These are phyloP conservation scores for Trametes pubescens DNA, from an alignment of 1,284 basidiomycete species.

Conservation along the genomic window DNA sequence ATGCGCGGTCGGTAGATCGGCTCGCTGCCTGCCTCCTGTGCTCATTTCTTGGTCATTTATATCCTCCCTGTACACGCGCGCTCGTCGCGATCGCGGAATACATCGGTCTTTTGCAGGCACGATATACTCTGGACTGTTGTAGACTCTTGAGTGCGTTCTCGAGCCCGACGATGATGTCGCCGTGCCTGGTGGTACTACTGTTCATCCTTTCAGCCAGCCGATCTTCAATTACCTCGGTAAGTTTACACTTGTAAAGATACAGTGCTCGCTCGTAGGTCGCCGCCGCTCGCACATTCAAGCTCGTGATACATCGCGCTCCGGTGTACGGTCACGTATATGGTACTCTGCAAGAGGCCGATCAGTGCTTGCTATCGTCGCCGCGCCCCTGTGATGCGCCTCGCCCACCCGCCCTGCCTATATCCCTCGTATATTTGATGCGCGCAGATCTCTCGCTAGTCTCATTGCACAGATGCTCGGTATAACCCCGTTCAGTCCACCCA, in stretches of 20 bases:
- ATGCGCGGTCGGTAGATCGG: neutral
- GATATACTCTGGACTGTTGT: neutral
- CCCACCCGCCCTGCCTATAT: neutral
- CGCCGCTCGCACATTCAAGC: neutral
- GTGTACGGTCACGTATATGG: no score
- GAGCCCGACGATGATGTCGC: neutral
- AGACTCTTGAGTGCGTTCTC: neutral
- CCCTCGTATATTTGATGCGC: conserved; percentile 12
- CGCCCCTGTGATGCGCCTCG: conserved; percentile 8
- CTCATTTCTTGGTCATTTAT: conserved; percentile 19
- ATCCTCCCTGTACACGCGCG: conserved; percentile 4
- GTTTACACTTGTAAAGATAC: no score
- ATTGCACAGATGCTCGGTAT: neutral
- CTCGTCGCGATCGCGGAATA: conserved; percentile 8
- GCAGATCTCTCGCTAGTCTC: conserved; percentile 2
- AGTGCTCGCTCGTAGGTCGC: neutral
- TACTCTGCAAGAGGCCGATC: conserved; percentile 10
- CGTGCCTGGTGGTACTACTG: neutral
- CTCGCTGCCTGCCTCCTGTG: neutral
- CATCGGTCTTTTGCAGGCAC: neutral
- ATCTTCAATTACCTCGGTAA: neutral
- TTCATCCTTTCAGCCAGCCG: neutral
- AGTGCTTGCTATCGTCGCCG: neutral
- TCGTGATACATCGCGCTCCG: neutral
- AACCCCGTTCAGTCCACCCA: neutral